Percentiles rank a stretch among this genome's conserved stretches.
phyloP scores from a whole-genome alignment of 2,329 filamentous ascomycete species.

The Cladosporium cucumerinum region DNA sequence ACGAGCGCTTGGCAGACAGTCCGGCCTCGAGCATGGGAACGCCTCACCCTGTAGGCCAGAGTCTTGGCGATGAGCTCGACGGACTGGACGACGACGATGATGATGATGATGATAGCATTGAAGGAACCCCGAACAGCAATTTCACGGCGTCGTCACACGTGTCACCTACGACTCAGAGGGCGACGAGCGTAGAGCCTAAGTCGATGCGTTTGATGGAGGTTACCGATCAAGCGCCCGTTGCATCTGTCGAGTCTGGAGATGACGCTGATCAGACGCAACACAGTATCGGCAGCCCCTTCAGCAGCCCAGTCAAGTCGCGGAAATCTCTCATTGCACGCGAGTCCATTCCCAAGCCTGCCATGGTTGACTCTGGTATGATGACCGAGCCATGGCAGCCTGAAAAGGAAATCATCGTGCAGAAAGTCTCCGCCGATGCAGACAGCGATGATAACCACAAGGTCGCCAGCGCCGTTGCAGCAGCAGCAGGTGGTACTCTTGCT shows the following conservation, averaged over 20 bases:
- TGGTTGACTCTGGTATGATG: constrained; percentile 62
- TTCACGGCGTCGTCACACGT: constrained; percentile 50
- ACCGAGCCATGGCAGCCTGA: constrained; percentile 56
- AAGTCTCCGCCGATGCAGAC: background rate
- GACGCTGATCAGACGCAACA: constrained; percentile 13
- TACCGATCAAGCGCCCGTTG: constrained; percentile 20
- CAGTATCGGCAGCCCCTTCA: constrained; percentile 18
- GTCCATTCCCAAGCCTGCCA: constrained; percentile 31
- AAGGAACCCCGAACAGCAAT: constrained; percentile 32
- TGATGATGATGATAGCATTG: constrained; percentile 57
- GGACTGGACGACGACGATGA: constrained; percentile 64
- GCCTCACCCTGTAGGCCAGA: constrained; percentile 61
- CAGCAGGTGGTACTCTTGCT: constrained; percentile 33
- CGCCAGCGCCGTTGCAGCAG: constrained; percentile 22
- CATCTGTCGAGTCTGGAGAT: constrained; percentile 19
- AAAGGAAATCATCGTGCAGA: constrained; percentile 10
- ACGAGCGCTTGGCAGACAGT: constrained; percentile 36
- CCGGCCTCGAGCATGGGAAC: constrained; percentile 36
- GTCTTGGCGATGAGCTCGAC: constrained; percentile 84
- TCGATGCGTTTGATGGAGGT: background rate
- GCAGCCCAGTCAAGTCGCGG: constrained; percentile 15
- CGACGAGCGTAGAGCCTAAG: constrained; percentile 5
- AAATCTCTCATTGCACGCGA: constrained; percentile 17
- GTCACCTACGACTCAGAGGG: constrained; percentile 16
- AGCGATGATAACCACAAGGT: constrained; percentile 1